Conservation (phyloP, 192 early-diverging fungal species). For the Umbelopsis sp. region DNA sequence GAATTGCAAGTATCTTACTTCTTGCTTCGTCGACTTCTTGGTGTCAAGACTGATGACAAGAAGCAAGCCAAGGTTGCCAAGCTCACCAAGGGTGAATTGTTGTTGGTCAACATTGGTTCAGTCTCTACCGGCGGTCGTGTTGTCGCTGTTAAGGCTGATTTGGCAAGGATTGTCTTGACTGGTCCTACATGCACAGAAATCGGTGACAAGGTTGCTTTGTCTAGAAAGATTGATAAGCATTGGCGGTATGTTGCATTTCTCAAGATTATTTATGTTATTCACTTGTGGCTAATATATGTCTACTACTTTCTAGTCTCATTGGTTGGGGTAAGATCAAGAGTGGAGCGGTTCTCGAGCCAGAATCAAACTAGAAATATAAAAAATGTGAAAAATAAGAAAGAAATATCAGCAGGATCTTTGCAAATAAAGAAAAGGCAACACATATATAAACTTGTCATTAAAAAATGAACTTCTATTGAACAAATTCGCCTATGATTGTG, state of each 20-base stretch:
- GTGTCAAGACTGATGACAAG: constrained; percentile 97
- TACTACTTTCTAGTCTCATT: constrained; percentile 74
- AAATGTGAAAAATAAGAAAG: constrained; percentile 7
- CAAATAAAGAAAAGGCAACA: constrained; percentile 12
- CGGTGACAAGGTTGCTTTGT: constrained; percentile 94
- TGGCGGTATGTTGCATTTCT: constrained; percentile 73
- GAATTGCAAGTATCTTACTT: constrained; percentile 98
- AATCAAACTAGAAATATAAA: constrained; percentile 30
- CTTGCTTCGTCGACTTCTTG: constrained; percentile 92
- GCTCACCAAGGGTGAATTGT: constrained; percentile 88
- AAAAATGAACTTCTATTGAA: no score
- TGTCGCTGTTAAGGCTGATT: constrained; percentile 88
- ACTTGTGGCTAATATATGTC: constrained; percentile 9
- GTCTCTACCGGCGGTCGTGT: constrained; percentile 94
- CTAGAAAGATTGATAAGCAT: constrained; percentile 94
- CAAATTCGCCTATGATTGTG: no score
- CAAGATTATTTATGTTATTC: neutral
- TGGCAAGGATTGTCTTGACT: constrained; percentile 92
- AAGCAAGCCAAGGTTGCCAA: constrained; percentile 97
- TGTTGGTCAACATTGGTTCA: constrained; percentile 97
- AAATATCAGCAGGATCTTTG: neutral
- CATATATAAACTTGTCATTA: neutral
- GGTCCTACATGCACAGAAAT: constrained; percentile 94
- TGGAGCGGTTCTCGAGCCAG: constrained; percentile 73
- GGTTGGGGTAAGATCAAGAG: constrained; percentile 97